Conservation (phyloP, 371 early-diverging fungal species). For the Syncephalastrum racemosum region DNA sequence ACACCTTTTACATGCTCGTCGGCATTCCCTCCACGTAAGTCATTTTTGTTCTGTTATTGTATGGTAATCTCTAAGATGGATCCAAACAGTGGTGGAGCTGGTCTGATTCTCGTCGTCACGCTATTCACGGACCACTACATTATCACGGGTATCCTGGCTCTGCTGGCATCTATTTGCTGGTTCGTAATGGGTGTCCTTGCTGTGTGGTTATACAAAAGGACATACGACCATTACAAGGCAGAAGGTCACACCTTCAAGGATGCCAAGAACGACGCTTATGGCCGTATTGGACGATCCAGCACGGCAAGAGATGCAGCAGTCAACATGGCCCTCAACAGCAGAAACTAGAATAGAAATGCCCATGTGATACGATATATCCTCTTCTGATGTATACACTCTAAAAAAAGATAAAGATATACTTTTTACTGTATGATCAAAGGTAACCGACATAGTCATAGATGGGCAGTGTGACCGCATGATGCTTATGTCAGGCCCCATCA, state of each 20-base stretch:
- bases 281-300: slow-evolving; percentile 50
- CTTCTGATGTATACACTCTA: not conserved
- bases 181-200: slow-evolving; percentile 54
- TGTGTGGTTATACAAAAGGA: slow-evolving; percentile 62
- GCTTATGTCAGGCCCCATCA: no score
- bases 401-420: not conserved
- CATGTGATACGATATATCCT: slow-evolving; percentile 1
- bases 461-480: no score
- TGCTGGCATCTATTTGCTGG: slow-evolving; percentile 74
- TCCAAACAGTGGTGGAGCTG: slow-evolving; percentile 73
- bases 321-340: slow-evolving; percentile 51
- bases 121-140: slow-evolving; percentile 69
- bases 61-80: not conserved
- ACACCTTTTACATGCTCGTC: slow-evolving; percentile 80
- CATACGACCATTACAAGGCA: slow-evolving; percentile 72
- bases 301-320: slow-evolving; percentile 52
- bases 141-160: slow-evolving; percentile 67
- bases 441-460: no score
- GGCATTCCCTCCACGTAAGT: slow-evolving; percentile 78
- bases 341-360: slow-evolving; percentile 8
- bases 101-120: slow-evolving; percentile 76
- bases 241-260: slow-evolving; percentile 83
- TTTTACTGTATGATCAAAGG: no score
- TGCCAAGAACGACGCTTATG: slow-evolving; percentile 77
- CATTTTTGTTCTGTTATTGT: not conserved